Evolutionary conservation across 306 rosid genomes (phyloP).

Genomic region (Parietaria judaica): DNA sequence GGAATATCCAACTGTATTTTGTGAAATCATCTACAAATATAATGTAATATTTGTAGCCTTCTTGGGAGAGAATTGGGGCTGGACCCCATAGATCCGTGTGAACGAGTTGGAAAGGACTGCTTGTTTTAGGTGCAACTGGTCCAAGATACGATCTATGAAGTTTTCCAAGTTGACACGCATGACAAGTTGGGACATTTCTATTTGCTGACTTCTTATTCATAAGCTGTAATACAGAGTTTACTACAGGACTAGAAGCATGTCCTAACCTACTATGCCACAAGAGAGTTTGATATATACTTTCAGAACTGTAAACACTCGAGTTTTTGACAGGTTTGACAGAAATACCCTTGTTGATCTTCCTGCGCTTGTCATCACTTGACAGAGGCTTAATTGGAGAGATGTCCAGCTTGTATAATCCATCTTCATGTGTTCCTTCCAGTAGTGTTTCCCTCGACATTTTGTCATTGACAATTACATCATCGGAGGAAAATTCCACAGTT

Average conservation of each 20-base stretch:
- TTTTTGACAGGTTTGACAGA: neutral
- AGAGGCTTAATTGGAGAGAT: neutral
- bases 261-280: neutral
- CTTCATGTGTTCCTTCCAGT: neutral
- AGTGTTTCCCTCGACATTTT: neutral
- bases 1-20: neutral
- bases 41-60: neutral
- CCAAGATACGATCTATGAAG: neutral
- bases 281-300: neutral
- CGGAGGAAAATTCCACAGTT: neutral
- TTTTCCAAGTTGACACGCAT: neutral
- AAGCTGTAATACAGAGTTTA: neutral
- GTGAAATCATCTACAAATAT: neutral
- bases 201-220: neutral
- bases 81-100: slow-evolving; percentile 1
- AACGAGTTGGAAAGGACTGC: neutral
- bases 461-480: neutral
- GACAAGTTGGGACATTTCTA: neutral
- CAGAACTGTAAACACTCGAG: neutral
- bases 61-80: neutral
- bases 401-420: neutral
- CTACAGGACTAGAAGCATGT: neutral
- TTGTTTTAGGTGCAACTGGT: neutral
- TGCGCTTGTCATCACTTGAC: neutral
- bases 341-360: neutral